Base-by-base conservation (phyloP, 768 basidiomycete genomes). In the Boletus pseudo-olivaceus region DNA sequence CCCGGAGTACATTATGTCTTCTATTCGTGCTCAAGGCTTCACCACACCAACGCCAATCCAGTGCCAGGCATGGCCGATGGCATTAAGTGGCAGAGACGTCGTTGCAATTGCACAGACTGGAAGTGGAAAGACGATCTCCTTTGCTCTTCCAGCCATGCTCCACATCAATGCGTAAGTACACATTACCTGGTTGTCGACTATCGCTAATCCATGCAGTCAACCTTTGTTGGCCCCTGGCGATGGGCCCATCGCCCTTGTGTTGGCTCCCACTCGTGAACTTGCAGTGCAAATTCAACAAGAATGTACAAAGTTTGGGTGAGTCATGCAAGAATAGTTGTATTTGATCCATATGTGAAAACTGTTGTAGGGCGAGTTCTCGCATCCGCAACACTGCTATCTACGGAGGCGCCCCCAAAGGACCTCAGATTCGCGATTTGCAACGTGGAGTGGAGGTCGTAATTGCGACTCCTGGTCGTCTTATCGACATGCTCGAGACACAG, bases 1-100 rank as follows among this genome's bases (percentile, higher is more conserved):
- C 75, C 97, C 97, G 10, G 93, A 96, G 63, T 98, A 98, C 73
- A 82, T 99, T 56, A 85, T 98, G 86, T 75, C 83, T 49, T 91
- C 96, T 47, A 95, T 99, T 71, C 87, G 82, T 55, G 90, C 92
- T 10, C 93, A 97, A 75, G 97, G 97, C 32, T 99, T 99, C 75
- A 72, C 84, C 29, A 69, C 80, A 1, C 97, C 97, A 0, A 94
- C 96, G 7, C 87, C 97, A 46, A 98, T 99, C 66, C 97, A 99
- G 68, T 97, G 96, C 67, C 97, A 99, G 71, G 90, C 95, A 17
- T 99, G 97, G 97, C 97, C 97, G 0, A 98, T 98, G 94, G 96
- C 97, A 4, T 78, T 98, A 29, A 92, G 82, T 46, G 96, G 96
- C 51, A 82, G 93, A 56, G 96, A 99, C 73, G 81, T 98, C 37